These are phyloP conservation scores for Phialocephala sp. DNA, from an alignment of 2,329 filamentous ascomycete genomes.

Conservation along the genomic window DNA sequence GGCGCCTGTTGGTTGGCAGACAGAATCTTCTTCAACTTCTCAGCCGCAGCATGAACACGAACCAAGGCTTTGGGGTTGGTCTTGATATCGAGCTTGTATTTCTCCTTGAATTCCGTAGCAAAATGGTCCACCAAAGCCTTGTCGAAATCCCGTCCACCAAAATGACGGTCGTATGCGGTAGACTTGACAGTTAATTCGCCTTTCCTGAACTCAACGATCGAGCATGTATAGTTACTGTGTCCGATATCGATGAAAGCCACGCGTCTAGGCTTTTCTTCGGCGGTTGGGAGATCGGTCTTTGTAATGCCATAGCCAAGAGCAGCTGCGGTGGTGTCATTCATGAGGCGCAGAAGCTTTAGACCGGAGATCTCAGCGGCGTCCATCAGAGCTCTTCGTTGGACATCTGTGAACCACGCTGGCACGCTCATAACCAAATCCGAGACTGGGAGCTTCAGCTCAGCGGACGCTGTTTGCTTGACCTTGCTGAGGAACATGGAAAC, in stretches of 20 bases:
- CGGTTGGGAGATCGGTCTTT: constrained; percentile 86
- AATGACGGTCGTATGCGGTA: constrained; percentile 92
- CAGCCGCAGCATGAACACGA: constrained; percentile 84
- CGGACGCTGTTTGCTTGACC: constrained; percentile 85
- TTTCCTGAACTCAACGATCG: constrained; percentile 95
- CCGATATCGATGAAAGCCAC: constrained; percentile 95
- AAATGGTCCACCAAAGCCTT: constrained; percentile 94
- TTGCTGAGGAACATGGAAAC: constrained; percentile 95
- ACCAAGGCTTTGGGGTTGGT: constrained; percentile 88
- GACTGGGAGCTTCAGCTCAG: constrained; percentile 89
- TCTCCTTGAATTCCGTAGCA: constrained; percentile 93
- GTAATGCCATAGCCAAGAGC: constrained; percentile 98
- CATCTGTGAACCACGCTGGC: constrained; percentile 95
- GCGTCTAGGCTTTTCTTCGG: constrained; percentile 90
- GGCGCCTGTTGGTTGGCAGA: constrained; percentile 93
- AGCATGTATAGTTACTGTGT: constrained; percentile 93
- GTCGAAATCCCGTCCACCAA: constrained; percentile 97
- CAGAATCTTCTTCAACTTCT: constrained; percentile 98
- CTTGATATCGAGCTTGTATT: constrained; percentile 96
- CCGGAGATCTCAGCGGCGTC: constrained; percentile 94
- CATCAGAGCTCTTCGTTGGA: constrained; percentile 85
- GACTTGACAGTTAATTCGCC: constrained; percentile 94
- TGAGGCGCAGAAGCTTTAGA: constrained; percentile 88
- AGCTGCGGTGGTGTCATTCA: constrained; percentile 97
- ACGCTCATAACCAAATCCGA: constrained; percentile 93